Evolutionary conservation across 257 asterid genomes (phyloP), one percentile per base, ranked within the genome.

Genomic region (Eustoma russellianum): DNA sequence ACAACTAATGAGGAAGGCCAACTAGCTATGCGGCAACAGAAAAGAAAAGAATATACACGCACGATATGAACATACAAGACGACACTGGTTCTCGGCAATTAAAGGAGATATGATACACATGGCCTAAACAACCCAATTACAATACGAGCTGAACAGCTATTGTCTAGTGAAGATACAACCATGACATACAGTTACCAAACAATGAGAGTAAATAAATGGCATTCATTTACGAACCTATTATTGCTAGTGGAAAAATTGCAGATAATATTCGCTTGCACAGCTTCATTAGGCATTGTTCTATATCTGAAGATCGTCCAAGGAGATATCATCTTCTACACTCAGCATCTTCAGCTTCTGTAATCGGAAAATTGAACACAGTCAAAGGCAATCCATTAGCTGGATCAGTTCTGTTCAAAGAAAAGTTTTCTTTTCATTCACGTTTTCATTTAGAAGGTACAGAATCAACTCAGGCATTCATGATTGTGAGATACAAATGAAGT

Each of bases 301-400:
- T 46, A 88, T 85, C 78, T 88, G 85, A 66, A 92, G 92, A 74
- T 88, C 93, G 57, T 88, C 99, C 69, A 88, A 57, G 5, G 95
- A 83, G 56, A 88, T 60, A 60, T 92, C 97, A 47, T 70, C n/a
- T n/a, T n/a, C 66, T 48, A 81, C 80, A 58, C 75, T 59, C 86
- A 92, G 51, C 73, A 85, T 71, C 93, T 92, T 92, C 68, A 88
- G 56, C 74, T 85, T 92, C 99, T 92, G 94, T 74, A 65, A 55
- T 45, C 56, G 46, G 50, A 48, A 35, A 33, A 33, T 6, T 14
- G 28, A 33, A 5, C 8, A 51, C 43, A 38, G 33, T 24, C 30
- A 2, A 24, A n/a, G n/a, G n/a, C n/a, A n/a, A n/a, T n/a, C n/a
- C n/a, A 24, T 24, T 24, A 24, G 30, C 30, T 24, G 30, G n/a